Evolutionary conservation across 345 rosid species (phyloP), one percentile per base, ranked within the genome.

Genomic region (Xanthoceras sorbifolium): DNA sequence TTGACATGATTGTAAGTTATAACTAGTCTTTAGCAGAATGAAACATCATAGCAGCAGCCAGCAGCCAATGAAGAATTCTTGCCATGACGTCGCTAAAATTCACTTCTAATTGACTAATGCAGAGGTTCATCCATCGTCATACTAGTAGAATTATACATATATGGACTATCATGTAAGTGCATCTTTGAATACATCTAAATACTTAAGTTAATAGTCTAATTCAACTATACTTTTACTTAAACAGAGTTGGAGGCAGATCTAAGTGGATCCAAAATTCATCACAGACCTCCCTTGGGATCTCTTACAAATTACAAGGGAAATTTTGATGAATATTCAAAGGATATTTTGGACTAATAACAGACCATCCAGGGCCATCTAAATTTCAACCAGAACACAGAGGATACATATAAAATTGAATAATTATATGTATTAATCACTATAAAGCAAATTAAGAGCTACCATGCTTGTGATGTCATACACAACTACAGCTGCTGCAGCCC

Each of bases 401-500:
- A 50, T 7, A 50, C 4, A 50, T 50, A 10, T 15, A 60, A 60
- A 10, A 25, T 18, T 9, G 31, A 9, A 11, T 3, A 60, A 60
- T 8, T 25, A 25, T 25, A n/a, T 3, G 2, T 25, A 59, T 46
- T 32, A 40, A 25, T 32, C 64, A 61, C 20, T 42, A 62, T 60
- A 73, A 73, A 62, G 61, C 17, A 55, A 44, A 50, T 8, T 8
- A 36, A 50, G 6, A 9, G 8, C 1, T 78, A 88, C 93, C 91
- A 14, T 79, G 92, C 87, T 88, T 40, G 97, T 82, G 82, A 90
- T 83, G 75, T 90, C 97, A 65, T 87, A 89, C 61, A 88, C 89
- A 36, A 88, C 88, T 28, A 91, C 76, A 44, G 97, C 93, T 10
- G 92, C 91, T 5, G 91, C 89, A 0, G 93, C 93, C 2, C 97